Conservation (phyloP, 495 filamentous ascomycete genomes). For the Monascus purpureus region DNA sequence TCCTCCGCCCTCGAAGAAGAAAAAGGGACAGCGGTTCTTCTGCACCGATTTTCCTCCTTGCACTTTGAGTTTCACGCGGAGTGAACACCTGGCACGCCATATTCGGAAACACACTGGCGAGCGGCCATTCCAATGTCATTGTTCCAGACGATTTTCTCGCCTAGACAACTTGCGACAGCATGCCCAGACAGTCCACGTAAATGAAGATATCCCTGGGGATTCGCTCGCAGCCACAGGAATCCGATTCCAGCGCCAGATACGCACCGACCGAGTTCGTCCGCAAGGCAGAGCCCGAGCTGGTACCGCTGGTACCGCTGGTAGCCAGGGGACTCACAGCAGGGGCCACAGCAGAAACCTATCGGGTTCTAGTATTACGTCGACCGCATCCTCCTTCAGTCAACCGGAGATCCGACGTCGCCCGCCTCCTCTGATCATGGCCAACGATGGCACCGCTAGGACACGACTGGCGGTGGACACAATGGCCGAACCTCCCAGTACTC, state of each 20-base stretch:
- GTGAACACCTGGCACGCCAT: constrained; percentile 88
- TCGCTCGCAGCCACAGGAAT: constrained; percentile 91
- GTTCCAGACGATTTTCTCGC: constrained; percentile 86
- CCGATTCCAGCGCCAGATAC: constrained; percentile 84
- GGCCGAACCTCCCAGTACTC: constrained; percentile 32
- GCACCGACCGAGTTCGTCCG: constrained; percentile 69
- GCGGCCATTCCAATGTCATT: constrained; percentile 95
- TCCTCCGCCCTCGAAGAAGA: constrained; percentile 69
- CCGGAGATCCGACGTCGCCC: constrained; percentile 56
- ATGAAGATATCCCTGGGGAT: constrained; percentile 89
- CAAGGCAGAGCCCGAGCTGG: constrained; percentile 58
- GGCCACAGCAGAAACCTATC: constrained; percentile 78
- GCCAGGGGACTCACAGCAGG: constrained; percentile 49
- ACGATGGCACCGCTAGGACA: constrained; percentile 42
- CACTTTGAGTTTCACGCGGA: constrained; percentile 87
- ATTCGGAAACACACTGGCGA: constrained; percentile 98
- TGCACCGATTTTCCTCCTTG: constrained; percentile 96
- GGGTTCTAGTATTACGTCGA: constrained; percentile 69
- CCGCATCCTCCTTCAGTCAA: constrained; percentile 54
- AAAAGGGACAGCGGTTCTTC: constrained; percentile 93
- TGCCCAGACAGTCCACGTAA: constrained; percentile 94
- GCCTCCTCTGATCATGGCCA: constrained; percentile 73
- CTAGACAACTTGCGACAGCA: constrained; percentile 94
- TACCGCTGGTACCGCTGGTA: constrained; percentile 57
- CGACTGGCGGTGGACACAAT: constrained; percentile 49